A percentile compares a stretch with the other conserved stretches of the same genome.
phyloP scores from a whole-genome alignment of 1,284 basidiomycete genomes.

The Ustilago sp. region DNA sequence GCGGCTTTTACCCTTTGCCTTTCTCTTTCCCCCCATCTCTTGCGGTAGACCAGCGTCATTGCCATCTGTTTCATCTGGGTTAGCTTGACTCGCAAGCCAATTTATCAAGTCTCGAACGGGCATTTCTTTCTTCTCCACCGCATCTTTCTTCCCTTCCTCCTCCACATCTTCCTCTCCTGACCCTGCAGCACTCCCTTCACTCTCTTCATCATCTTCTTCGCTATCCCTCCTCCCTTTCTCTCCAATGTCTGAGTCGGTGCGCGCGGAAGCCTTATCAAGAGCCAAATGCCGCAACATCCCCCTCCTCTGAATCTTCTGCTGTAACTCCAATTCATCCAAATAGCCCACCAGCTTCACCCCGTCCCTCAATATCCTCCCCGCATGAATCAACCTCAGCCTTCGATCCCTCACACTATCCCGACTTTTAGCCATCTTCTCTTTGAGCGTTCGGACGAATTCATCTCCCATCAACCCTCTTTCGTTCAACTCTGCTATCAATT shows the following conservation, averaged over 20 bases:
- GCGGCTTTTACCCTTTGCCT: constrained; percentile 23
- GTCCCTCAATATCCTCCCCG: constrained; percentile 51
- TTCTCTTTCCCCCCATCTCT: not conserved
- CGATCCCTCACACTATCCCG: constrained; percentile 9
- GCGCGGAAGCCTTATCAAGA: not conserved
- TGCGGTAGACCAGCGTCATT: not conserved
- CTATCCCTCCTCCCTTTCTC: not conserved
- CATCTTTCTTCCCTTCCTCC: constrained; percentile 7
- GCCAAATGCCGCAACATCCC: constrained; percentile 26
- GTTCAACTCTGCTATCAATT: constrained; percentile 1
- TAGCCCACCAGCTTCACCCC: constrained; percentile 48
- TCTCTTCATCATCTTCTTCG: constrained; percentile 3
- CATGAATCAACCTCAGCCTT: constrained; percentile 51
- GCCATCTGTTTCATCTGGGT: not conserved
- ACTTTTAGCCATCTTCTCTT: not conserved
- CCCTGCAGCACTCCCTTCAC: not conserved
- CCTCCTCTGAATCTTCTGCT: constrained; percentile 23
- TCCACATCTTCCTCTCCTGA: not conserved
- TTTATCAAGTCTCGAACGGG: constrained; percentile 25
- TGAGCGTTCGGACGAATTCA: constrained; percentile 21
- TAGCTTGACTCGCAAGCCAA: constrained; percentile 1
- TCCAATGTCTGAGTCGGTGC: not conserved
- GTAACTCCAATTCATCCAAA: constrained; percentile 45
- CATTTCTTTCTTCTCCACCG: constrained; percentile 23
- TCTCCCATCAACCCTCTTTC: constrained; percentile 26